phyloP scores from a whole-genome alignment of 2,329 filamentous ascomycete genomes.

The Stemphylium vesicarium region DNA sequence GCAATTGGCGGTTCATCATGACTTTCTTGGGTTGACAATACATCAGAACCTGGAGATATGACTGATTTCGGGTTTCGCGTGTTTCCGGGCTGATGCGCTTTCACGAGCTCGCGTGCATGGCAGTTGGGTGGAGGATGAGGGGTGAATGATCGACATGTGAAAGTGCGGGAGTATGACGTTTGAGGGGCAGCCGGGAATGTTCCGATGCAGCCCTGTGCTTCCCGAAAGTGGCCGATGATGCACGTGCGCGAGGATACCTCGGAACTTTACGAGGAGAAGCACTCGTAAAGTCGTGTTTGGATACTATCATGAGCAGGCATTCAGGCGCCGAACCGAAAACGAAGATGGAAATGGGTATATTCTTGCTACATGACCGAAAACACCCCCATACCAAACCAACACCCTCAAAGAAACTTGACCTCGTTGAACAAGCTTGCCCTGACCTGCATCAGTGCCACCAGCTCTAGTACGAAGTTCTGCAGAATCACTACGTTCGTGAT shows the following conservation, averaged over 20 bases:
- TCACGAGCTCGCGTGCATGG: constrained; percentile 25
- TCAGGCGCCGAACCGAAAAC: not conserved
- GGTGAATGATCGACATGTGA: constrained; percentile 36
- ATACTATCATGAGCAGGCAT: not conserved
- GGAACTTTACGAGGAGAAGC: constrained; percentile 11
- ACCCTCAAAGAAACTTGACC: constrained; percentile 47
- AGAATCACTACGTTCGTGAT: constrained; percentile 59
- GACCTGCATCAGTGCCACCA: constrained; percentile 57
- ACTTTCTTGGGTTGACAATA: not conserved
- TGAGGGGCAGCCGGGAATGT: constrained; percentile 25
- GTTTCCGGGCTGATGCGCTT: constrained; percentile 2
- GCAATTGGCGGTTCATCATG: constrained; percentile 3
- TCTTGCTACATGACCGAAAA: constrained; percentile 19
- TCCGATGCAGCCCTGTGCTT: constrained; percentile 22
- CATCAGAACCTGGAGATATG: not conserved
- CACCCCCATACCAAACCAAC: not conserved
- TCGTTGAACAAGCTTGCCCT: constrained; percentile 57
- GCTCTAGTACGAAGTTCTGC: constrained; percentile 58
- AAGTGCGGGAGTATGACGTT: constrained; percentile 38
- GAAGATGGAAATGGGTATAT: constrained; percentile 28
- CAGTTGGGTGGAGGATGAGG: constrained; percentile 10
- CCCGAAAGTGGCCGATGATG: constrained; percentile 25
- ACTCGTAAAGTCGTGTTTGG: not conserved
- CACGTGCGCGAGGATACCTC: constrained; percentile 30
- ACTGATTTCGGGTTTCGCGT: constrained; percentile 1